These are phyloP conservation scores for Collybia sp. DNA, from an alignment of 768 basidiomycete genomes.

Conservation along the genomic window DNA sequence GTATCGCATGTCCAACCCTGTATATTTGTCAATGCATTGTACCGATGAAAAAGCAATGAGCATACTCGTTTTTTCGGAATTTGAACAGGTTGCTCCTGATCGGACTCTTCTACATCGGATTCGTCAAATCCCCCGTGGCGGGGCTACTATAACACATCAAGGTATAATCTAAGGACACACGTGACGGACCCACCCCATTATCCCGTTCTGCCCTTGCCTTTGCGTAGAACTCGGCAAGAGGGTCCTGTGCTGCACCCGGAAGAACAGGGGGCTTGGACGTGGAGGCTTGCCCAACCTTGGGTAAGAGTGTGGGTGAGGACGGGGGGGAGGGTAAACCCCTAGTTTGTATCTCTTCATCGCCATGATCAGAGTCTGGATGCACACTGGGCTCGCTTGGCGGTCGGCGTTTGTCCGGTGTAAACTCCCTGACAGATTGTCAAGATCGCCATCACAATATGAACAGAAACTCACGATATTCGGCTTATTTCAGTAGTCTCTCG, in stretches of 20 bases:
- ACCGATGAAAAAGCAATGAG: background rate
- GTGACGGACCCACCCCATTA: slow-evolving; percentile 27
- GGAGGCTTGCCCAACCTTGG: too few relatives aligned
- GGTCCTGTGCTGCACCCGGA: slow-evolving; percentile 29
- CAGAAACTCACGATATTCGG: slow-evolving; percentile 39
- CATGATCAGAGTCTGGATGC: slow-evolving; percentile 15
- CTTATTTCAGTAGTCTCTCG: slow-evolving; percentile 29
- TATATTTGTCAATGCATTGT: background rate
- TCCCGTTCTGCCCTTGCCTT: slow-evolving; percentile 48
- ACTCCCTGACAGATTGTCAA: slow-evolving; percentile 20
- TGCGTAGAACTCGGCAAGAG: slow-evolving; percentile 61
- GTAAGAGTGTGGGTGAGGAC: slow-evolving; percentile 5
- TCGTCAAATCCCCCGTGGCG: slow-evolving; percentile 32
- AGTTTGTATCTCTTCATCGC: slow-evolving; percentile 10
- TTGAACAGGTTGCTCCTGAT: slow-evolving; percentile 13
- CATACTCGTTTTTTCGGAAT: slow-evolving; percentile 23
- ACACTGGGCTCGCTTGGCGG: slow-evolving; percentile 2
- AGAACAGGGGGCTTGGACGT: too few relatives aligned
- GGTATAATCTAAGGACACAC: background rate
- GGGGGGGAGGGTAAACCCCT: slow-evolving; percentile 9
- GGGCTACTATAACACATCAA: slow-evolving; percentile 22
- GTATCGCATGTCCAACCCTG: slow-evolving; percentile 70
- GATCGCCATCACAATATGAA: slow-evolving; percentile 6
- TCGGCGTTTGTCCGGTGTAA: slow-evolving; percentile 25
- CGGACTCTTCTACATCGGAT: slow-evolving; percentile 16